phyloP scores from a whole-genome alignment of 352 stramenopile species.

The Pythium dissotocum region DNA sequence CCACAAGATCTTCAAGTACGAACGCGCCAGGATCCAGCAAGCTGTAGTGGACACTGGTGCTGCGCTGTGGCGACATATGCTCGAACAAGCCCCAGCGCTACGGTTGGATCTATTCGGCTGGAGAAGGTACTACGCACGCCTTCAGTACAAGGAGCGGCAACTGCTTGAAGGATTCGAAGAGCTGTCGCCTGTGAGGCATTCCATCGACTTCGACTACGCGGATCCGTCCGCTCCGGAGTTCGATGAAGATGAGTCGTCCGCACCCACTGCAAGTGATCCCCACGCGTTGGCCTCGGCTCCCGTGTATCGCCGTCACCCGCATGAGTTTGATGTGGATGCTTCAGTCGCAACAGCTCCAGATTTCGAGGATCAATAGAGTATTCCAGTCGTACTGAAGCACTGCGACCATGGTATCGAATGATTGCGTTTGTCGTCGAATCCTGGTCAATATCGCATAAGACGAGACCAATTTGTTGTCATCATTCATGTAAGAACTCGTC shows the following conservation, averaged over 20 bases:
- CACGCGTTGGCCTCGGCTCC: background rate
- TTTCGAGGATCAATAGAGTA: background rate
- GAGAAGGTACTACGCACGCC: background rate
- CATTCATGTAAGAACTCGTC: no score
- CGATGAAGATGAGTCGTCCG: background rate
- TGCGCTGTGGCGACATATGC: background rate
- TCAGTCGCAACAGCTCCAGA: background rate
- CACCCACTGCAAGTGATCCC: background rate
- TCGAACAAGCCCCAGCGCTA: background rate
- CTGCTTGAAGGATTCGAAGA: background rate
- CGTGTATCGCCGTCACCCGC: background rate
- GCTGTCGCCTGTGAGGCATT: background rate
- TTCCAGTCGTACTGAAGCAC: no score
- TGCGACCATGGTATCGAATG: no score
- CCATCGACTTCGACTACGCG: background rate
- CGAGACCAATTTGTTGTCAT: no score
- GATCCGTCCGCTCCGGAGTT: background rate
- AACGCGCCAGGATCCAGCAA: background rate
- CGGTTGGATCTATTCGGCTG: background rate
- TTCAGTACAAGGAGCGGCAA: background rate
- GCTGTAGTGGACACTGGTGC: background rate
- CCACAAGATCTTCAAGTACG: background rate
- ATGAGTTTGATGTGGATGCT: background rate
- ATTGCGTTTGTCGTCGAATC: no score
- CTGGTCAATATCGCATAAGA: no score